phyloP scores from a whole-genome alignment of 345 rosid species.

The Iberis pinnata region DNA sequence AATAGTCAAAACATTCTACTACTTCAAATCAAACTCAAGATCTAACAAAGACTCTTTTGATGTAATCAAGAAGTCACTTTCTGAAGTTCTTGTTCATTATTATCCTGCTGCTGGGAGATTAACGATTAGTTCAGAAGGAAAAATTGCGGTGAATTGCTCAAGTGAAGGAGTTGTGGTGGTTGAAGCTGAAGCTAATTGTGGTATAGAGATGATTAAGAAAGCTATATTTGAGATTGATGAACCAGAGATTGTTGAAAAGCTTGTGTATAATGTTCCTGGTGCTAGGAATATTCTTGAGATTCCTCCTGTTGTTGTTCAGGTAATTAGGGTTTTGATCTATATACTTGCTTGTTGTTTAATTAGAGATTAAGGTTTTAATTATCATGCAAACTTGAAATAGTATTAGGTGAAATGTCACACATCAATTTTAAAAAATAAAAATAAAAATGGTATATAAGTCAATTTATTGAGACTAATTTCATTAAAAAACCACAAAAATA shows the following conservation, averaged over 20 bases:
- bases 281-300: conserved; percentile 73
- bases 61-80: conserved; percentile 52
- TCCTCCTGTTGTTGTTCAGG: conserved; percentile 74
- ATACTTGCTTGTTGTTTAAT: too few relatives aligned
- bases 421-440: too few relatives aligned
- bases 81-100: conserved; percentile 63
- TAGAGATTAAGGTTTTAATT: too few relatives aligned
- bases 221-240: conserved; percentile 53
- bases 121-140: conserved; percentile 61
- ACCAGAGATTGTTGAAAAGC: conserved; percentile 64
- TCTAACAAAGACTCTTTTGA: conserved; percentile 60
- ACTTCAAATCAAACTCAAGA: conserved; percentile 55
- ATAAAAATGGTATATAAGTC: too few relatives aligned
- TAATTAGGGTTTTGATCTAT: conserved; percentile 25
- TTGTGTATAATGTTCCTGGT: conserved; percentile 65
- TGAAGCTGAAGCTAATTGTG: conserved; percentile 67
- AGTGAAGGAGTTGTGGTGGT: conserved; percentile 84
- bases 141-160: conserved; percentile 65
- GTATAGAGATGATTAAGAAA: conserved; percentile 44
- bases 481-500: too few relatives aligned
- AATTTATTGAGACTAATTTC: too few relatives aligned
- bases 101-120: conserved; percentile 74
- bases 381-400: too few relatives aligned
- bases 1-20: conserved; percentile 66
- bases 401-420: too few relatives aligned